These are phyloP conservation scores for Ceratocystis huliohia DNA, from an alignment of 2,329 filamentous ascomycete genomes.

Conservation along the genomic window DNA sequence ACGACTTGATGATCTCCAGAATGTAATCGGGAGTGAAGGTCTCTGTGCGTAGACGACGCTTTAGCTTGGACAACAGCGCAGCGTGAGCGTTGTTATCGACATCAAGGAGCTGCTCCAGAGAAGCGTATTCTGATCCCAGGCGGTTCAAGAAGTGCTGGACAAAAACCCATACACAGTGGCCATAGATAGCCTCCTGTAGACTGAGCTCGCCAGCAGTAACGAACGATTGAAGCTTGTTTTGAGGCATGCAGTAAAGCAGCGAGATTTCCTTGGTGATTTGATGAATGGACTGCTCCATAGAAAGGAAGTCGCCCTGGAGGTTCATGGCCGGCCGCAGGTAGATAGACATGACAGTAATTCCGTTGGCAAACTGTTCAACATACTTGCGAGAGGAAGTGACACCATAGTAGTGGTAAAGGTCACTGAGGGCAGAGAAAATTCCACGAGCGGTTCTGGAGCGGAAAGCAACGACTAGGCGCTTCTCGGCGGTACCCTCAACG, in stretches of 20 bases:
- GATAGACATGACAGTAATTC: constrained; percentile 90
- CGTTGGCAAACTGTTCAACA: constrained; percentile 97
- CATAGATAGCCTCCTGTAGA: constrained; percentile 92
- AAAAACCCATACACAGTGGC: constrained; percentile 95
- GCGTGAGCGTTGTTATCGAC: constrained; percentile 70
- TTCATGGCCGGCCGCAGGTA: constrained; percentile 67
- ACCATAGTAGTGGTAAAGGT: constrained; percentile 97
- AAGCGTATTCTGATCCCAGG: constrained; percentile 80
- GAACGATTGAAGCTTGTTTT: constrained; percentile 86
- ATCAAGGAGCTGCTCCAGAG: constrained; percentile 70
- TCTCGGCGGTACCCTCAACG: constrained; percentile 80
- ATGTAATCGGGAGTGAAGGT: constrained; percentile 98
- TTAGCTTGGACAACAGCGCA: constrained; percentile 82
- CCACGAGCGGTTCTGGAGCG: constrained; percentile 83
- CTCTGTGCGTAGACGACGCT: constrained; percentile 86
- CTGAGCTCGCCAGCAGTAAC: constrained; percentile 80
- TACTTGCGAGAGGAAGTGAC: constrained; percentile 95
- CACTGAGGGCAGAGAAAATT: constrained; percentile 86
- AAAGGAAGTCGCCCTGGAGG: constrained; percentile 48
- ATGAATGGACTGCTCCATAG: constrained; percentile 88
- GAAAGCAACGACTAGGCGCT: constrained; percentile 88
- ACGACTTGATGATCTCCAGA: constrained; percentile 85
- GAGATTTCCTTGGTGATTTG: constrained; percentile 99
- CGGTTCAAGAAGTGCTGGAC: constrained; percentile 97
- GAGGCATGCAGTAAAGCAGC: constrained; percentile 90